phyloP scores from a whole-genome alignment of 2,329 filamentous ascomycete species.

The Ceratocystis lukuohia region DNA sequence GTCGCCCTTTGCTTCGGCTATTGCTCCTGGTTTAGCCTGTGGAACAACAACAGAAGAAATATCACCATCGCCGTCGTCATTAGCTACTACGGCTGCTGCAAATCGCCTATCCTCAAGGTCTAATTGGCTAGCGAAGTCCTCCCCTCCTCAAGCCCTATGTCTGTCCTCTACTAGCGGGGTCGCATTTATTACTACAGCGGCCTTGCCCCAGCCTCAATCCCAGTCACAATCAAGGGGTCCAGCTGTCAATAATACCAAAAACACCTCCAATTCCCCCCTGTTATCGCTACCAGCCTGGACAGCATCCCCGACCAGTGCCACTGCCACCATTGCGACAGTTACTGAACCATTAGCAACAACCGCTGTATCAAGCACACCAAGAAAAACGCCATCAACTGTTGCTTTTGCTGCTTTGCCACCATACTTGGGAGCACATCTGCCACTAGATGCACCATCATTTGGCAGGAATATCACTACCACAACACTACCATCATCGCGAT shows the following conservation, averaged over 20 bases:
- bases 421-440: not conserved
- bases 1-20: not conserved
- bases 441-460: not conserved
- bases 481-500: not conserved
- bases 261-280: not conserved
- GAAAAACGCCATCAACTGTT: not conserved
- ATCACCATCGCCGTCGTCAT: not conserved
- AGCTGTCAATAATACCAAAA: not conserved
- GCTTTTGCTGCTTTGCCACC: not conserved
- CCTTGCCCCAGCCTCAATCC: not conserved
- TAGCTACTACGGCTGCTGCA: not conserved
- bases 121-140: not conserved
- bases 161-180: not conserved
- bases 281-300: not conserved
- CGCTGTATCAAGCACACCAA: not conserved
- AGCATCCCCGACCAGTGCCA: not conserved
- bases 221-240: not conserved
- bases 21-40: not conserved
- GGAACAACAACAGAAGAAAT: not conserved
- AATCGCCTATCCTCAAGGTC: not conserved
- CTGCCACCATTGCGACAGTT: not conserved
- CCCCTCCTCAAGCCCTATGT: not conserved
- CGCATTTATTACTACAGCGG: not conserved
- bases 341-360: not conserved
- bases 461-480: not conserved